phyloP scores from a whole-genome alignment of 2,329 filamentous ascomycete species.

The Tolypocladium inflatum region DNA sequence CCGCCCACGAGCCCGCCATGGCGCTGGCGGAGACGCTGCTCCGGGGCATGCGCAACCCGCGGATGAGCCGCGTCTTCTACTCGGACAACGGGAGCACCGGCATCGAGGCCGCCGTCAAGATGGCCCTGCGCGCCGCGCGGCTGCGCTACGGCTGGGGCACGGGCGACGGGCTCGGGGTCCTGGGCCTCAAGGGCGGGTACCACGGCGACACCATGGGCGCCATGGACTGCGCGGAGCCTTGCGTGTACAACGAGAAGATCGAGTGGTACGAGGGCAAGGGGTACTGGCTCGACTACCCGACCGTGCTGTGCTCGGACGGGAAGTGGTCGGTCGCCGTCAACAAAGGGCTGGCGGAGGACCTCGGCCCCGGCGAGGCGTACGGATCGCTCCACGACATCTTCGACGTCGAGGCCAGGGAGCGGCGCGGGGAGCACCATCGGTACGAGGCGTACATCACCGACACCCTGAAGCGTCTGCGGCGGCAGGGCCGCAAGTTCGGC shows the following conservation, averaged over 20 bases:
- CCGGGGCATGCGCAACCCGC: conserved; percentile 47
- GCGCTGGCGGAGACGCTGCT: conserved; percentile 58
- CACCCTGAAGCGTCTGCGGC: conserved; percentile 40
- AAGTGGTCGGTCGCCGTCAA: conserved; percentile 56
- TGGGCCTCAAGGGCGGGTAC: conserved; percentile 73
- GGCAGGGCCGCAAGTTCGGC: conserved; percentile 58
- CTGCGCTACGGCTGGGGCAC: conserved; percentile 57
- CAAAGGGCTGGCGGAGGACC: conserved; percentile 30
- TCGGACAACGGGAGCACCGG: conserved; percentile 79
- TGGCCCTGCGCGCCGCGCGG: conserved; percentile 64
- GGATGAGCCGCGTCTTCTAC: conserved; percentile 66
- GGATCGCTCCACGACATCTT: conserved; percentile 48
- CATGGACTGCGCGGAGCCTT: conserved; percentile 77
- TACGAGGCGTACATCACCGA: conserved; percentile 53
- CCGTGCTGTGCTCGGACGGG: conserved; percentile 56
- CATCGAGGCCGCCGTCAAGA: conserved; percentile 76
- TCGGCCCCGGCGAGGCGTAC: conserved; percentile 36
- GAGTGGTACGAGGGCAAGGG: conserved; percentile 79
- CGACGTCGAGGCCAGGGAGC: conserved; percentile 39
- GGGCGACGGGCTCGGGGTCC: conserved; percentile 49
- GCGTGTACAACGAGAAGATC: conserved; percentile 69
- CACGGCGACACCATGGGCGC: conserved; percentile 84
- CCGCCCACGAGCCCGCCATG: conserved; percentile 70
- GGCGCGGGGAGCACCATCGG: conserved; percentile 29
- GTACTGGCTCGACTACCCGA: conserved; percentile 73